Base-by-base conservation (phyloP, 2,329 filamentous ascomycete genomes). In the Fusarium coicis region DNA sequence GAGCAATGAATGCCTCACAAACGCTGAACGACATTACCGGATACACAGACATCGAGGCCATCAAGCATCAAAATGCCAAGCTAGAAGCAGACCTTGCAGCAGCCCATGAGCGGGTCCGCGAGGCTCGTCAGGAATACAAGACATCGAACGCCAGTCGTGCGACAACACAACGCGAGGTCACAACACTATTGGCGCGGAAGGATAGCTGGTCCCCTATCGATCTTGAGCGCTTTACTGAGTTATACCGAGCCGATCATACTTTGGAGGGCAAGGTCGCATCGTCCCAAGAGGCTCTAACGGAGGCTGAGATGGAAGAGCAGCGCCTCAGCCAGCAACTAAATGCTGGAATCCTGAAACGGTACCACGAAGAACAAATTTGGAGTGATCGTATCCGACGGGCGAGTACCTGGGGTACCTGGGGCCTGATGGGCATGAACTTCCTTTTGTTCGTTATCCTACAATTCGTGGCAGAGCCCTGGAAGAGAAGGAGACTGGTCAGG, bases 281-380 rank as follows among this genome's bases (percentile, higher is more conserved):
- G 63, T 91, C 94, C 4, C 92, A 93, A 74, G 90, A 93, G 66
- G 87, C 88, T 19, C 87, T 98, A 32, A 90, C 91, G 21, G 88
- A 90, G 66, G 91, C 94, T 4, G 96, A 99, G 84, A 88, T 89
- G 49, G 90, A 93, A 37, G 91, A 97, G 68, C 93, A 97, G 83
- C 91, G 93, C 70, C 89, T 95, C 2, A 89, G 91, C 62, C 89
- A 91, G 58, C 89, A 91, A 77, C 85, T 99, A 60, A 96, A 93
- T 80, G 91, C 92, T 70, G 91, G 92, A 56, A 98, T 98, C 76
- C 86, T 98, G 57, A 93, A 93, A 70, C 90, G 97, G 68, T 99
- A 99, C 83, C 96, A 99, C 82, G 96, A 99, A 84, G 96, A 99
- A 85, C 96, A 99, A 85, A 97, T 99, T 63, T 99, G 96, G 96